Conservation (phyloP, 352 stramenopile species). For the Phytophthora rubi region DNA sequence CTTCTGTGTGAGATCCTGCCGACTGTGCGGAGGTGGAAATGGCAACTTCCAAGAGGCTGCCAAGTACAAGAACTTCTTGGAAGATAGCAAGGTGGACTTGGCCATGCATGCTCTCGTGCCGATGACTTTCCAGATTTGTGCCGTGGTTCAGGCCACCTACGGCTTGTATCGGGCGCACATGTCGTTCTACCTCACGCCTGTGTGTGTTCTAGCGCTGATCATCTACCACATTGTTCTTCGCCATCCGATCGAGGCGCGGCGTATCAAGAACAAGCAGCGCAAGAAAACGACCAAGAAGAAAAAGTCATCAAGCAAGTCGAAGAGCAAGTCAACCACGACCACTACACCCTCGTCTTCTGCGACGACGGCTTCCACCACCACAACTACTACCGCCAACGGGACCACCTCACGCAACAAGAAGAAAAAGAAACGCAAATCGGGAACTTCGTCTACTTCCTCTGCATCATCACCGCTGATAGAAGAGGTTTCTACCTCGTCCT, state of each 20-base stretch:
- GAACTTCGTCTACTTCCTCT: conserved; percentile 29
- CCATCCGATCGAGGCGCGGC: conserved; percentile 59
- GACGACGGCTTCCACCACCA: conserved; percentile 9
- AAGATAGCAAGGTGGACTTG: conserved; percentile 61
- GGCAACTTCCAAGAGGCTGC: conserved; percentile 78
- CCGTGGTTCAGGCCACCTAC: conserved; percentile 49
- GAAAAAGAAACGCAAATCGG: conserved; percentile 45
- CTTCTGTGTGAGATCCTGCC: conserved; percentile 80
- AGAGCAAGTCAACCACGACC: conserved; percentile 37
- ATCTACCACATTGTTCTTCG: conserved; percentile 61
- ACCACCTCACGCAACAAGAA: conserved; percentile 40
- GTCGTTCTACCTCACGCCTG: conserved; percentile 57
- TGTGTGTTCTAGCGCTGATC: conserved; percentile 50
- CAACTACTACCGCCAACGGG: conserved; percentile 4
- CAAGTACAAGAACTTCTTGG: conserved; percentile 78
- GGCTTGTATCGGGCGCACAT: conserved; percentile 57
- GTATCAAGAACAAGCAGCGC: conserved; percentile 60
- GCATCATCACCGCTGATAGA: conserved; percentile 37
- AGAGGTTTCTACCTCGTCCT: conserved; percentile 33
- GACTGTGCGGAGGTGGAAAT: conserved; percentile 76
- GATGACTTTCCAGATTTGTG: conserved; percentile 55
- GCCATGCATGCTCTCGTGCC: conserved; percentile 67
- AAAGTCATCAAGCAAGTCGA: conserved; percentile 44
- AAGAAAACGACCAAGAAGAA: conserved; percentile 69
- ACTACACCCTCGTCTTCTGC: conserved; percentile 14